phyloP scores from a whole-genome alignment of 2,329 filamentous ascomycete genomes.

The Ceratocystis eucalypticola region DNA sequence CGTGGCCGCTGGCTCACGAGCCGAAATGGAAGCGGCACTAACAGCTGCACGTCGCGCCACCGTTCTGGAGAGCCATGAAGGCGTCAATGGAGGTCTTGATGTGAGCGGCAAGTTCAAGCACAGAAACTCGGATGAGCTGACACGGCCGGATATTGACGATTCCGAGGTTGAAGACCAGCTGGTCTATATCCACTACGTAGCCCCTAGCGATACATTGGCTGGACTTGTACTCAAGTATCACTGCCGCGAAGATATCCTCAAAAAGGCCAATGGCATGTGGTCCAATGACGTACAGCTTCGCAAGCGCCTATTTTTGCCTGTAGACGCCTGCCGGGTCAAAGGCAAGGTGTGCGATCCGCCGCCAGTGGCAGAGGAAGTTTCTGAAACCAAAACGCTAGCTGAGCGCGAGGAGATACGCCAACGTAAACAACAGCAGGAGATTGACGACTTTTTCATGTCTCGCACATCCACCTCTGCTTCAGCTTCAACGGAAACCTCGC shows the following conservation, averaged over 20 bases:
- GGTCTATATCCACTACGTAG: slow-evolving; percentile 81
- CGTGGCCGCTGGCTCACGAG: slow-evolving; percentile 41
- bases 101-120: slow-evolving; percentile 44
- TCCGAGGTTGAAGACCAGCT: slow-evolving; percentile 60
- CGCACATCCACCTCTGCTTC: background rate
- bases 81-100: slow-evolving; percentile 45
- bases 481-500: background rate
- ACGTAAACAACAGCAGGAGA: slow-evolving; percentile 14
- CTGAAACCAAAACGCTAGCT: background rate
- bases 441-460: slow-evolving; percentile 16
- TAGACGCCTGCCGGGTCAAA: slow-evolving; percentile 77
- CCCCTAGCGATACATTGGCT: slow-evolving; percentile 72
- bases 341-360: slow-evolving; percentile 53
- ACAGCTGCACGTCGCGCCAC: slow-evolving; percentile 45
- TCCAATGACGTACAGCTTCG: slow-evolving; percentile 82
- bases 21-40: slow-evolving; percentile 40
- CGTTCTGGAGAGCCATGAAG: slow-evolving; percentile 47
- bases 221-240: slow-evolving; percentile 83
- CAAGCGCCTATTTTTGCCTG: slow-evolving; percentile 68
- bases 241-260: slow-evolving; percentile 68
- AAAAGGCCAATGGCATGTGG: slow-evolving; percentile 88
- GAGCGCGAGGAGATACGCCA: slow-evolving; percentile 13
- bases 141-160: slow-evolving; percentile 27
- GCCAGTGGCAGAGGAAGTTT: slow-evolving; percentile 20
- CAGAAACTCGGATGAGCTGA: slow-evolving; percentile 53